A percentile compares a stretch with the other conserved stretches of the same genome.
Conservation (phyloP, 768 basidiomycete genomes). For the Leucosporidium creatinivorum region DNA sequence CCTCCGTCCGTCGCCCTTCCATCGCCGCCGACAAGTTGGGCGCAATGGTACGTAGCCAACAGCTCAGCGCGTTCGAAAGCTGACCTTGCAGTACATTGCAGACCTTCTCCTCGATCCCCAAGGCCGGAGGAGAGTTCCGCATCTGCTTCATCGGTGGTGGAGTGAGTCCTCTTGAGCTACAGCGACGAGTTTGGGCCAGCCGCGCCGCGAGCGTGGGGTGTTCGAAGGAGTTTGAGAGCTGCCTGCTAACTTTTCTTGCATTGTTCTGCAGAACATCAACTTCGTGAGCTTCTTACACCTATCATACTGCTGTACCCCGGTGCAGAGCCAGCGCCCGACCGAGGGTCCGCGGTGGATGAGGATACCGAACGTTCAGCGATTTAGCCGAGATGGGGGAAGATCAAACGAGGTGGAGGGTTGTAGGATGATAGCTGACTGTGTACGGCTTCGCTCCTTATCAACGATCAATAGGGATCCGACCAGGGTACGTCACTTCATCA, state of each 20-base stretch:
- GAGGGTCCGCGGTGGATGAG: neutral
- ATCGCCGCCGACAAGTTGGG: constrained; percentile 19
- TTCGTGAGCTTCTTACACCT: neutral
- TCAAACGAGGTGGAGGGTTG: no score
- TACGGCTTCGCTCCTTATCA: neutral
- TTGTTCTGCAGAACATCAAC: neutral
- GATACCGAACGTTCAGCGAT: neutral
- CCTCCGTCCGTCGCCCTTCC: constrained; percentile 15
- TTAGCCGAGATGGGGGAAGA: neutral
- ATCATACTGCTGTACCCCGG: neutral
- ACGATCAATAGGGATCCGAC: neutral
- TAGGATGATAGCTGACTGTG: neutral
- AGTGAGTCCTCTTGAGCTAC: no score
- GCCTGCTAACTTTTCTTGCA: no score
- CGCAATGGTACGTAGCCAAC: constrained; percentile 9
- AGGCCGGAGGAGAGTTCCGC: neutral
- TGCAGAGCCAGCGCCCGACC: no score
- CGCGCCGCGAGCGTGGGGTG: no score
- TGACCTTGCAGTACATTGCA: neutral
- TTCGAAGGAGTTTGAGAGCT: no score
- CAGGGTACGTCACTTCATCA: neutral
- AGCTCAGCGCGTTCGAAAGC: neutral
- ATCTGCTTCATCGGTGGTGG: neutral
- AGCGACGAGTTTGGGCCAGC: no score
- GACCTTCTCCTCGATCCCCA: no score